Base-by-base conservation (phyloP, 1,284 basidiomycete genomes). In the Microstroma glucosiphilum region DNA sequence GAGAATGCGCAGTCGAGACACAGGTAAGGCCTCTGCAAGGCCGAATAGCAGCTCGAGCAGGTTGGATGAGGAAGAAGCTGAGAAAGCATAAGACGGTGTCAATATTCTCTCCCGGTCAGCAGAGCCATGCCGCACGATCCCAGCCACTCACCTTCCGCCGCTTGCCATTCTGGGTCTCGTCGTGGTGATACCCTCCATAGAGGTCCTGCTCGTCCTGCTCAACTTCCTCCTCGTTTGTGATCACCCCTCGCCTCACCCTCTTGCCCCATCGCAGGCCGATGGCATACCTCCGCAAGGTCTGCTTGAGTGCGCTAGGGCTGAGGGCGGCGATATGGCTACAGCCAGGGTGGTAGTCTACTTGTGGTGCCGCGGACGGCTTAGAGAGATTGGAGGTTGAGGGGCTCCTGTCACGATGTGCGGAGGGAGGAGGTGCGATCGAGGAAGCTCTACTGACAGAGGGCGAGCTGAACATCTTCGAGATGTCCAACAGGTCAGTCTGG, bases 1-100 rank as follows among this genome's bases (percentile, higher is more conserved):
- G 68, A 66, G 48, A 60, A 63, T 7, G 73, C 73, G 61, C 75
- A 78, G 30, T 70, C 63, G 15, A 79, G 59, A 60, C 77, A 79
- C 58, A 79, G 61, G 58, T 72, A 79, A 0, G 77, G 77, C 6
- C 72, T 66, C 26, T 73, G 66, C 54, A 77, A 62, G 25, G 75
- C 67, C 15, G 67, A 56, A 21, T 60, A 57, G 49, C 77, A 79
- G 7, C 61, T 55, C 8, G 62, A 55, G 56, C 77, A 79, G 8
- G 64, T 65, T 0, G 77, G 77, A 60, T 77, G 72, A 51, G 70
- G 69, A 48, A 79, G 73, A 42, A 65, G 59, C 66, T 58, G 40
- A 17, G 59, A 7, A 17, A 23, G 51, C 13, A 54, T 15, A 54
- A 13, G n/a, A 26, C 6, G 7, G 25, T 3, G 43, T 48, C 43